Base-by-base conservation (phyloP, 2,329 filamentous ascomycete genomes). In the Paraphoma chrysanthemicola region DNA sequence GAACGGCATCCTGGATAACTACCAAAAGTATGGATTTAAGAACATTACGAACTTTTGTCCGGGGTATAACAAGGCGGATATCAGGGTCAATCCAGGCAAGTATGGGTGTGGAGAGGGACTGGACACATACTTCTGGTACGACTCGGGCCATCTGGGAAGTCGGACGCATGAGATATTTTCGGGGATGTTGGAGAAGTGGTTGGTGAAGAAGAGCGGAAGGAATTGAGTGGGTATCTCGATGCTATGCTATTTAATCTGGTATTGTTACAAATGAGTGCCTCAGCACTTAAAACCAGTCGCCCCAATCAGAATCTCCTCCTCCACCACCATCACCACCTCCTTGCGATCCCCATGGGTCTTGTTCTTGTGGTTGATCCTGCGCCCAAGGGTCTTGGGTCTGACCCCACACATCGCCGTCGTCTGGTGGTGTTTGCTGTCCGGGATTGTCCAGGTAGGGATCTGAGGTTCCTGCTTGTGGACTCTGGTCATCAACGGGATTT, bases 111-210 rank as follows among this genome's bases (percentile, higher is more conserved):
- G 75, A 44, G 74, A 78, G 14, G 63, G 63, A 1, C 59, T 82
- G 50, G 61, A 74, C 6, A 72, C 77, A 39, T 83, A 82, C 62
- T 81, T 82, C 50, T 82, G 80, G 81, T 82, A 78, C 49, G 79
- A 82, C 59, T 76, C 74, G 6, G 80, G 81, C 1, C 81, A 83
- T 74, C 70, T 82, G 64, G 81, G 78, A 1, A 80, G 71, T 47
- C 70, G 74, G 42, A 71, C 77, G 1, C 80, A 82, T 67, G 60
- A 72, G 48, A 67, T 78, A 36, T 64, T 82, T 48, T 77, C 78
- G 0, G 62, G 54, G 23, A 51, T 50, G 33, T 44, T 73, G 49
- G 49, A 44, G 17, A 61, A 53, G 44, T 70, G 67, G 63, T 45
- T 71, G 52, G 11, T 44, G n/a, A 44, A 43, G 31, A 61, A 64